Base-by-base conservation (phyloP, 371 early-diverging fungal genomes). In the Mucor indicus region DNA sequence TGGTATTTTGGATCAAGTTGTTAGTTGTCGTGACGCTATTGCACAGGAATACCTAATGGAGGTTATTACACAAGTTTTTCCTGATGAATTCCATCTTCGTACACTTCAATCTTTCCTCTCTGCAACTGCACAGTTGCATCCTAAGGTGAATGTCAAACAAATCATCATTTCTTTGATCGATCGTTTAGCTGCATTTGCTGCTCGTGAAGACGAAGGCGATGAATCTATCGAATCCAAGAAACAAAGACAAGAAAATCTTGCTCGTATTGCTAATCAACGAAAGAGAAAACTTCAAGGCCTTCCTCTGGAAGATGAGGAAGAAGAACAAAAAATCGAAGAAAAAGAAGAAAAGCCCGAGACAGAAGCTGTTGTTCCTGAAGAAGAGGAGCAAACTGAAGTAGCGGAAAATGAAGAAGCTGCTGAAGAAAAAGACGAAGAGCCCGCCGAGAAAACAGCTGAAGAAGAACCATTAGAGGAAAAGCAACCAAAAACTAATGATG, bases 31-130 rank as follows among this genome's bases (percentile, higher is more conserved):
- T 43, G 96, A 96, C 67, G 84, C 90, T 13, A 86, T 96, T 38
- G 96, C 95, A 4, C 95, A 96, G 57, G 95, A 95, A 54, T 96
- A 96, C 50, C 75, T 96, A 19, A 92, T 95, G 93, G 95, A 96
- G 60, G 94, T 90, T 16, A 90, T 94, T 47, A 89, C 93, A 53
- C 95, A 95, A 72, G 92, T 89, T 13, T 96, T 95, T 59, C 90
- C 85, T 37, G 96, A 95, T 48, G 93, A 93, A 46, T 95, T 93
- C 69, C 97, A 97, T 51, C 64, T 96, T 30, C 79, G 87, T 21
- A 89, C 93, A 1, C 72, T 96, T 33, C 87, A 89, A 27, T 80
- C 83, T 20, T 83, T 94, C 53, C 72, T 95, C 44, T 79, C 86
- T 1, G 90, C 94, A 4, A 87, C 89, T 11, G 93, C 90, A 3